Conservation (phyloP, 805 yeast genomes). For the Ogataea ramenticola region DNA sequence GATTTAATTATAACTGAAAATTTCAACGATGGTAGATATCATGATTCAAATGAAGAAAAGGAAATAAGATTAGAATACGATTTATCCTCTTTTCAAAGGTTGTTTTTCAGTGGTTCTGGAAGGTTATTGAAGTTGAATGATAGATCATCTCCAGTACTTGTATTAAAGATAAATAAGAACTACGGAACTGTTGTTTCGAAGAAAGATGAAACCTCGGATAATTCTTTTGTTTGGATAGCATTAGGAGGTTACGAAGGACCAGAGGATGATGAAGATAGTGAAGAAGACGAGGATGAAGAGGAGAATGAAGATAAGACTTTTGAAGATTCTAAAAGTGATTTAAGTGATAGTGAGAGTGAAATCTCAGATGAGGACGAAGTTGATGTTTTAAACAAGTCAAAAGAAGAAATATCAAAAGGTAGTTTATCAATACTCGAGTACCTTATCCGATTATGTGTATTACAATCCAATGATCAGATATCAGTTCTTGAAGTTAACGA, state of each 20-base stretch:
- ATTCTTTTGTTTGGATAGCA: conserved; percentile 41
- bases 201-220: conserved; percentile 15
- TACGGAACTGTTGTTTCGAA: conserved; percentile 46
- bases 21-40: conserved; percentile 67
- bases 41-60: conserved; percentile 35
- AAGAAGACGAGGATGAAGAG: conserved; percentile 20
- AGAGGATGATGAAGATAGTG: conserved; percentile 13
- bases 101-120: conserved; percentile 70
- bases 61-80: conserved; percentile 29
- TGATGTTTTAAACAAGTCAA: no score
- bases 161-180: conserved; percentile 38
- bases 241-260: conserved; percentile 33
- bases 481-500: conserved; percentile 52
- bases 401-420: conserved; percentile 3
- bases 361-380: no score
- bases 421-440: conserved; percentile 57
- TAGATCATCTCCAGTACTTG: conserved; percentile 56
- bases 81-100: conserved; percentile 35
- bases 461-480: conserved; percentile 53
- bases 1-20: conserved; percentile 43
- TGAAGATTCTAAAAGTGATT: conserved; percentile 14
- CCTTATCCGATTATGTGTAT: conserved; percentile 46
- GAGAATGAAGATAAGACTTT: conserved; percentile 15
- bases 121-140: conserved; percentile 55
- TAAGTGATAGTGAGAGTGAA: no score